Conservation (phyloP, 1,284 basidiomycete species). For the Microbotryomycetes sp. region DNA sequence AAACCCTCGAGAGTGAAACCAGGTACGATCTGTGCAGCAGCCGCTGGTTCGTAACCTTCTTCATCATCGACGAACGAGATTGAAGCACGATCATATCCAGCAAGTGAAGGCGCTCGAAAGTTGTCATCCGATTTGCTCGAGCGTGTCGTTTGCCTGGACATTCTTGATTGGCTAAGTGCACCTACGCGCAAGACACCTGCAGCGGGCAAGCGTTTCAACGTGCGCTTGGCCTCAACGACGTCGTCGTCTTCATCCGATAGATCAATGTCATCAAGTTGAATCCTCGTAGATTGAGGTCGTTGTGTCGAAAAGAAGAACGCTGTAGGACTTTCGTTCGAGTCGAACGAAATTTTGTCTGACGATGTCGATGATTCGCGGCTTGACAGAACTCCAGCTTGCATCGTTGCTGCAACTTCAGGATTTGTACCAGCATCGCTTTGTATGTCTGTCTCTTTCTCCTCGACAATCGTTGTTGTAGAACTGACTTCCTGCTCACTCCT, state of each 20-base stretch:
- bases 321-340: background rate
- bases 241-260: constrained; percentile 37
- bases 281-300: constrained; percentile 20
- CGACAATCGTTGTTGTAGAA: background rate
- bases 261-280: constrained; percentile 40
- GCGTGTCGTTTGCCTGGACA: constrained; percentile 54
- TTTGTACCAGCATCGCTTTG: too few species aligned
- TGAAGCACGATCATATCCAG: constrained; percentile 38
- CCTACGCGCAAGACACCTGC: constrained; percentile 35
- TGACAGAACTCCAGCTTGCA: too few species aligned
- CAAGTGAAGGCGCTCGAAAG: constrained; percentile 41
- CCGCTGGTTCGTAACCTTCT: constrained; percentile 17
- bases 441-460: background rate
- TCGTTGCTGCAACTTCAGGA: too few species aligned
- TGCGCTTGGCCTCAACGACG: constrained; percentile 24
- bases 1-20: constrained; percentile 68
- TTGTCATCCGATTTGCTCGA: constrained; percentile 64
- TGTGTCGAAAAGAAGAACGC: background rate
- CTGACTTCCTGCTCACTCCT: background rate
- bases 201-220: constrained; percentile 35
- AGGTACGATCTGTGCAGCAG: constrained; percentile 22
- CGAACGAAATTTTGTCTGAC: background rate
- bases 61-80: constrained; percentile 25
- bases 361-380: background rate
- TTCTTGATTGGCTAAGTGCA: constrained; percentile 24